Conservation (phyloP, 345 rosid genomes). For the Acer campestre region DNA sequence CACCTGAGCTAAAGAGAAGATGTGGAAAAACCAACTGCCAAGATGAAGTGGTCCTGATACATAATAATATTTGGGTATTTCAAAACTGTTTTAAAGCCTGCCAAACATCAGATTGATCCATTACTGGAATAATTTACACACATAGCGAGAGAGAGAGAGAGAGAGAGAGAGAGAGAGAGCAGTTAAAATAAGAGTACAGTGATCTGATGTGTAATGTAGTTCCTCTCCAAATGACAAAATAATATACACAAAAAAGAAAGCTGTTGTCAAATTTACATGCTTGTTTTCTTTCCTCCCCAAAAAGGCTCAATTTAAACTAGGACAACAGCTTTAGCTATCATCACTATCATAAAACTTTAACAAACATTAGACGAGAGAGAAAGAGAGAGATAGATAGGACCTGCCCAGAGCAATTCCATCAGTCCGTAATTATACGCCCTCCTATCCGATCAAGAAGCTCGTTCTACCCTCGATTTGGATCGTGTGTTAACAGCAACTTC, state of each 20-base stretch:
- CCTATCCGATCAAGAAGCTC: constrained; percentile 23
- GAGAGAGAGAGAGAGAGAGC: background rate
- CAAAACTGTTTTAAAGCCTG: background rate
- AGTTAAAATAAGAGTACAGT: constrained; percentile 17
- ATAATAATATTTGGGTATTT: background rate
- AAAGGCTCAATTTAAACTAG: constrained; percentile 31
- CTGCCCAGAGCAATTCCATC: constrained; percentile 13
- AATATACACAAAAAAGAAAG: constrained; percentile 37
- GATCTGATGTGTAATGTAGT: constrained; percentile 6
- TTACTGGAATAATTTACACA: background rate
- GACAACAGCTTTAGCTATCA: constrained; percentile 32
- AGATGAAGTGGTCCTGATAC: background rate
- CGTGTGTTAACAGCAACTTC: background rate
- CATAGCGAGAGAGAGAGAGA: background rate
- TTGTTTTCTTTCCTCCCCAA: constrained; percentile 38
- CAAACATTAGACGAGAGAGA: constrained; percentile 1
- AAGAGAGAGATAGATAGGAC: constrained; percentile 14
- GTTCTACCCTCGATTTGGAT: constrained; percentile 22
- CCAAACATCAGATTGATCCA: background rate
- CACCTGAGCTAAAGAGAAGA: too few species aligned
- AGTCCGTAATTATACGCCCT: constrained; percentile 16
- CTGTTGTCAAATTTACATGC: constrained; percentile 65
- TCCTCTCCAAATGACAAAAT: constrained; percentile 24
- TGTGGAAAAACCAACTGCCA: too few species aligned
- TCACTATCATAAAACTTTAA: constrained; percentile 18